Evolutionary conservation across 768 basidiomycete species (phyloP), one percentile per base, ranked within the genome.

Genomic region (Paxillus involutus): DNA sequence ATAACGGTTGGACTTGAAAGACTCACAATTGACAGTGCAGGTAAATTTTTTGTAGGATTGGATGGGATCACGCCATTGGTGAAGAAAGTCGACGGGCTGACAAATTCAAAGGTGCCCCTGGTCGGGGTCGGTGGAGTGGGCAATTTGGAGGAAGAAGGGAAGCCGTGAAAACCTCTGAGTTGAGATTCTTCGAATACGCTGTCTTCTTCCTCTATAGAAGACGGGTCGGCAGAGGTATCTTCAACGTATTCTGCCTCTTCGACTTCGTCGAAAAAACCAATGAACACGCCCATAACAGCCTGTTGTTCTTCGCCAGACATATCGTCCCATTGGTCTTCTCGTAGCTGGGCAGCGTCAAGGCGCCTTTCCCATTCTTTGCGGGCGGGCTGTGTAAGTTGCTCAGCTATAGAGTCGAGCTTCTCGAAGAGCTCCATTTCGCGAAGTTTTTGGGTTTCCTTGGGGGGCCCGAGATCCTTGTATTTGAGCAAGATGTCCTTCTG

Each of bases 321-420:
- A 47, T 70, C 63, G 47, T 57, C 41, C 69, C 69, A 70, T 43
- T 70, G 60, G 26, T 70, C 61, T 56, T 70, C 70, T 6, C 53
- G 59, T 6, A 70, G 47, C 26, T 68, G 68, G 0, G 64, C 63
- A 44, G 65, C 59, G 14, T 61, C 62, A 44, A 70, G 69, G 43
- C 68, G 70, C 41, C 57, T 64, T n/a, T 70, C 70, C 69, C 69
- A 70, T 64, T 70, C 68, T 0, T n/a, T 29, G 36, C 70, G 68
- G 26, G 69, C 69, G 6, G 68, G 70, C 57, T 64, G 54, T 51
- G 69, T 52, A 26, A 70, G 68, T 10, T 59, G 61, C 33, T 41
- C 46, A 43, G 56, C 61, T 13, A 70, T 41, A 3, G 61, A 43
- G 37, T 62, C 56, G 56, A 66, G 58, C 26, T 40, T 59, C 51